A percentile compares a stretch with the other conserved stretches of the same genome.
Conservation (phyloP, 495 filamentous ascomycete species). For the Hypoxylon perforatum region DNA sequence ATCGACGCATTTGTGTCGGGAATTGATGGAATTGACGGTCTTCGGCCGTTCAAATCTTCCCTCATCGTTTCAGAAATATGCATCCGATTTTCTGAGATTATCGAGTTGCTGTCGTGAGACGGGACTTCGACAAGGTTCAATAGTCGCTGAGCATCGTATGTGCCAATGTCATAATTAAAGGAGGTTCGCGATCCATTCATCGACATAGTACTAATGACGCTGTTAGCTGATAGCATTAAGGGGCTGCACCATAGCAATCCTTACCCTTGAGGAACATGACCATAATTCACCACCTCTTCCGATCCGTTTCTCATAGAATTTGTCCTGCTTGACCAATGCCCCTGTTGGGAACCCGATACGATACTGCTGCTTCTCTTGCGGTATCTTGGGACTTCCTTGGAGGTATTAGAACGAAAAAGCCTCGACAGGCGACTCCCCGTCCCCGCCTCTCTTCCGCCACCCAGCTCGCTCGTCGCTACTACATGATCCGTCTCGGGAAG, state of each 20-base stretch:
- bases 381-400: constrained; percentile 17
- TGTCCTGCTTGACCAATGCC: constrained; percentile 24
- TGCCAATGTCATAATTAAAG: constrained; percentile 53
- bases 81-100: constrained; percentile 50
- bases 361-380: constrained; percentile 28
- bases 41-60: constrained; percentile 47
- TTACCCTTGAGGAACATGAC: constrained; percentile 27
- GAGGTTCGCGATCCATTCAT: constrained; percentile 48
- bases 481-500: constrained; percentile 13
- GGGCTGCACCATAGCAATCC: constrained; percentile 1
- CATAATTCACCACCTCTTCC: constrained; percentile 33
- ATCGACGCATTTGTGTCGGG: constrained; percentile 45
- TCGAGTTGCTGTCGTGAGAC: constrained; percentile 42
- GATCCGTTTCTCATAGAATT: constrained; percentile 24
- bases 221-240: constrained; percentile 13
- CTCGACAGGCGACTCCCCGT: constrained; percentile 25
- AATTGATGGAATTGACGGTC: constrained; percentile 41
- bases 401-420: constrained; percentile 37
- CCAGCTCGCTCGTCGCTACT: neutral
- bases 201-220: constrained; percentile 39
- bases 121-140: constrained; percentile 53
- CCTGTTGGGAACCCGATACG: constrained; percentile 20
- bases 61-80: constrained; percentile 51
- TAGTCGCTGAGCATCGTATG: constrained; percentile 57
- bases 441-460: constrained; percentile 14